Evolutionary conservation across 768 basidiomycete genomes (phyloP).

Genomic region (Leccinum ochraceum): DNA sequence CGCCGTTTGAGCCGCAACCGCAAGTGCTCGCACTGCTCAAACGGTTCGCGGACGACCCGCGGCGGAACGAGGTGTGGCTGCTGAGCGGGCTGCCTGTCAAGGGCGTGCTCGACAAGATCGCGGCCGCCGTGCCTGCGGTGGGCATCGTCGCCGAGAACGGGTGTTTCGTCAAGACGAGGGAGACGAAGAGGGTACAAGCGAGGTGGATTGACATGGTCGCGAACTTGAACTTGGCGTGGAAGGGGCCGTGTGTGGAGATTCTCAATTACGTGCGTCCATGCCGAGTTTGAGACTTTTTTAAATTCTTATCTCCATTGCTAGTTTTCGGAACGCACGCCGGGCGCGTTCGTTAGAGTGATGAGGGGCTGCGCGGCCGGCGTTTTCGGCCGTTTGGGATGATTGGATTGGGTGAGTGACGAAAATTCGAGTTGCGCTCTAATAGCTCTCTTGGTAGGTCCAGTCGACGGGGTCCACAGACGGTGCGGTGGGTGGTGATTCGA

Average conservation of each 20-base stretch:
- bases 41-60: constrained; percentile 57
- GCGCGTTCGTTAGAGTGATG: constrained; percentile 56
- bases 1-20: constrained; percentile 41
- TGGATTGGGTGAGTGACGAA: too few relatives aligned
- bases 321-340: constrained; percentile 90
- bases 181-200: constrained; percentile 32
- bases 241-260: constrained; percentile 77
- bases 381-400: too few relatives aligned
- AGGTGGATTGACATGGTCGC: constrained; percentile 80
- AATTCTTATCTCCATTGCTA: constrained; percentile 27
- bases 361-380: too few relatives aligned
- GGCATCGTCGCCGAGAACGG: constrained; percentile 91
- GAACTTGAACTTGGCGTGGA: constrained; percentile 81
- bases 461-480: too few relatives aligned
- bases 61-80: constrained; percentile 78
- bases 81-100: constrained; percentile 72
- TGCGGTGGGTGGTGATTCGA: too few relatives aligned
- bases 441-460: too few relatives aligned
- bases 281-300: background rate
- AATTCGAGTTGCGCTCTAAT: too few relatives aligned
- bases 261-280: constrained; percentile 70
- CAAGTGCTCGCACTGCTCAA: constrained; percentile 50
- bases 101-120: constrained; percentile 64
- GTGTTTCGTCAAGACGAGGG: constrained; percentile 71
- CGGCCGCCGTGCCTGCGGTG: constrained; percentile 58